Evolutionary conservation across 306 rosid genomes (phyloP).

Genomic region (Trifolium repens): DNA sequence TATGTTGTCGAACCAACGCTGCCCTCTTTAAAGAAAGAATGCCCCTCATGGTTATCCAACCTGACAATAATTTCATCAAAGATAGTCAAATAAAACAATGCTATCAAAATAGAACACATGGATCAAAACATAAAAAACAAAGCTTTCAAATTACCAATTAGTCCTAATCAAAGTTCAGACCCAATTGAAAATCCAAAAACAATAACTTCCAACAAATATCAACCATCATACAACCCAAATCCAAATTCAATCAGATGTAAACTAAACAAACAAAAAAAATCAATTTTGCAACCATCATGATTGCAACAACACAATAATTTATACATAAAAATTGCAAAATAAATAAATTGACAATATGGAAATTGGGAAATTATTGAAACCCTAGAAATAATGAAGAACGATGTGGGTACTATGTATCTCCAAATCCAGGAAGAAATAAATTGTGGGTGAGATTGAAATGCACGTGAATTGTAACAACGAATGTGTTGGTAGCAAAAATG

Average conservation of each 20-base stretch:
- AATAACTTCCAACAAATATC: background rate
- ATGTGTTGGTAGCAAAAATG: constrained; percentile 26
- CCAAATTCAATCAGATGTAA: constrained; percentile 19
- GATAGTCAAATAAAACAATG: too few species aligned
- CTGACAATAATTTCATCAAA: constrained; percentile 45
- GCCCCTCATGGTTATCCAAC: constrained; percentile 74
- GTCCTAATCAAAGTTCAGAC: background rate
- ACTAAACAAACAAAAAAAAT: background rate
- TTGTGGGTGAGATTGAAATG: background rate
- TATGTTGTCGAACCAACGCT: constrained; percentile 53
- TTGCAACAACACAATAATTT: background rate
- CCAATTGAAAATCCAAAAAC: background rate
- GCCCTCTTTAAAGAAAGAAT: constrained; percentile 63
- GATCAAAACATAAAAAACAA: too few species aligned
- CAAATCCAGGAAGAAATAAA: constrained; percentile 17
- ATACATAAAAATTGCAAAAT: background rate
- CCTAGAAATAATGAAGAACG: background rate
- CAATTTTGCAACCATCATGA: background rate
- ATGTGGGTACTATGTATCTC: background rate
- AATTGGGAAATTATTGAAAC: constrained; percentile 7
- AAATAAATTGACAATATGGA: background rate
- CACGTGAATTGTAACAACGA: background rate
- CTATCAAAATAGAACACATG: too few species aligned
- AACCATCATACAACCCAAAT: background rate
- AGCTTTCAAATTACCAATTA: background rate